Evolutionary conservation across 345 rosid species (phyloP).

Genomic region (Ceriops zippeliana): DNA sequence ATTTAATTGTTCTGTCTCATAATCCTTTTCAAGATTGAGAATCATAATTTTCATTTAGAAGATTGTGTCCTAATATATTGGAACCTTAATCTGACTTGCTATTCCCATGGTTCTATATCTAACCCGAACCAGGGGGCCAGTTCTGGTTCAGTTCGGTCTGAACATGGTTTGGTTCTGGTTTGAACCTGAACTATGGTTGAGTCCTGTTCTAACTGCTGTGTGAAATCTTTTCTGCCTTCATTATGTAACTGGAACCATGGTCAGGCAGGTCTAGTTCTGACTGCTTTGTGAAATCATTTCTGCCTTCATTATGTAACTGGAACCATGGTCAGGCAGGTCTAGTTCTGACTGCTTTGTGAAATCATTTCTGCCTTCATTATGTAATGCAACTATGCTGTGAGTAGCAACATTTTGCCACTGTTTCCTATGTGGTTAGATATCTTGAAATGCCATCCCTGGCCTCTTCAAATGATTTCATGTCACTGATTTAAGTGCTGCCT

Average conservation of each 20-base stretch:
- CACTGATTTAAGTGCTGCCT: neutral
- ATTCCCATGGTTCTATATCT: too few relatives aligned
- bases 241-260: neutral
- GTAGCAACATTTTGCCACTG: neutral
- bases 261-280: neutral
- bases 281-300: neutral
- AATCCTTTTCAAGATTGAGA: too few relatives aligned
- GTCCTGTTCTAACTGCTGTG: slow-evolving; percentile 4
- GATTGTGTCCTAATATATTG: slow-evolving; percentile 24
- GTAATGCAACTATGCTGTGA: neutral
- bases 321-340: neutral
- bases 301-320: neutral
- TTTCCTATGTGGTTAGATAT: neutral
- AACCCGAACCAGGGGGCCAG: too few relatives aligned
- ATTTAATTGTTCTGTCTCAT: too few relatives aligned
- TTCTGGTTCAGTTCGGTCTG: too few relatives aligned
- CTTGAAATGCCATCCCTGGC: neutral
- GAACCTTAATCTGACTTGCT: too few relatives aligned
- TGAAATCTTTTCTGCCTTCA: neutral
- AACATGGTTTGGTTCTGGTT: too few relatives aligned
- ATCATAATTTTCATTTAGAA: neutral
- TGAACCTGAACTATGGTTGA: too few relatives aligned
- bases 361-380: neutral
- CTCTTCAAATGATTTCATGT: neutral
- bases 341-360: slow-evolving; percentile 6